Evolutionary conservation across 2,329 filamentous ascomycete species (phyloP).

Genomic region (Onygenales sp.): DNA sequence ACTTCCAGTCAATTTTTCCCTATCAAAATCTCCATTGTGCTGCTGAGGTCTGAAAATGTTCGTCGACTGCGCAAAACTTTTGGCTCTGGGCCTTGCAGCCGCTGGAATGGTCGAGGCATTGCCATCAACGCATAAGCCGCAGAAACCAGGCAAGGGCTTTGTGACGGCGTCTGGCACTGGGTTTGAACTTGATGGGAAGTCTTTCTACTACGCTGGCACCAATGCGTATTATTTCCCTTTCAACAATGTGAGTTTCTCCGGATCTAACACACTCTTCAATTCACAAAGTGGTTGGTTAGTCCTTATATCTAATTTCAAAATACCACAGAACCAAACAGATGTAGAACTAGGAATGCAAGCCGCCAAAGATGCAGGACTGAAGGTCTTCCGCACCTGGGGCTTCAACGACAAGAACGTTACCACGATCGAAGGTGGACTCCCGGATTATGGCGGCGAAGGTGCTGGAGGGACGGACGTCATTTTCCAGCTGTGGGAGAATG

Average conservation of each 20-base stretch:
- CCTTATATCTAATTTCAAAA: not conserved
- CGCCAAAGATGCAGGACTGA: constrained; percentile 40
- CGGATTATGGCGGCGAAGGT: constrained; percentile 39
- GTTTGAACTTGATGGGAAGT: constrained; percentile 46
- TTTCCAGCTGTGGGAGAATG: constrained; percentile 41
- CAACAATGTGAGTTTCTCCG: constrained; percentile 32
- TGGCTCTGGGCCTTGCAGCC: not conserved
- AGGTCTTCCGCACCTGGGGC: constrained; percentile 48
- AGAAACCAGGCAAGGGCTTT: constrained; percentile 26
- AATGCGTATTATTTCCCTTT: constrained; percentile 52
- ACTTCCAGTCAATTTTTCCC: too few relatives aligned
- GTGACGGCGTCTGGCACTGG: constrained; percentile 41
- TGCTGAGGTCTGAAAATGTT: too few relatives aligned
- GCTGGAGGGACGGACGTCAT: constrained; percentile 30
- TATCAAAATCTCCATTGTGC: too few relatives aligned
- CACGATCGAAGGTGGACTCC: constrained; percentile 35
- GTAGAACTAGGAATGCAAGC: constrained; percentile 36
- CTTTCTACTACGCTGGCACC: constrained; percentile 48
- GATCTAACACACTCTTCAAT: not conserved
- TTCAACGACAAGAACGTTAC: constrained; percentile 50
- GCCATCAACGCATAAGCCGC: too few relatives aligned
- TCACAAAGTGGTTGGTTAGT: not conserved
- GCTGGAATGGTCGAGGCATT: not conserved
- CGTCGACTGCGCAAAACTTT: too few relatives aligned
- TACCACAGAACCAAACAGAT: constrained; percentile 36